These are phyloP conservation scores for Phytophthora litchii DNA, from an alignment of 352 stramenopile genomes.

Conservation along the genomic window DNA sequence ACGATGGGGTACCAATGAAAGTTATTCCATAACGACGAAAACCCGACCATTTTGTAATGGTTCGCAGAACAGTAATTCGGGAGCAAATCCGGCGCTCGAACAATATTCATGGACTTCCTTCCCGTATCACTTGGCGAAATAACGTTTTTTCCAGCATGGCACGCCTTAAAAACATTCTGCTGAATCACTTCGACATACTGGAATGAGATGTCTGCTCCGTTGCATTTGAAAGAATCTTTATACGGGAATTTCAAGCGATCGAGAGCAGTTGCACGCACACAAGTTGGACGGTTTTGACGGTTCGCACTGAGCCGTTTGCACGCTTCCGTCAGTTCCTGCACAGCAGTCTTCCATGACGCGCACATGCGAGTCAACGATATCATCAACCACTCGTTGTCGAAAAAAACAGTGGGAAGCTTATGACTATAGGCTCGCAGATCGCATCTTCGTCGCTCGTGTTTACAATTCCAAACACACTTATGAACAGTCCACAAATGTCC, in stretches of 20 bases:
- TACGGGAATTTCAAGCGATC: slow-evolving; percentile 28
- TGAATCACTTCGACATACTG: slow-evolving; percentile 25
- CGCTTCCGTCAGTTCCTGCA: slow-evolving; percentile 23
- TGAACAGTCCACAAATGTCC: slow-evolving; percentile 27
- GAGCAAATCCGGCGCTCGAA: too few relatives aligned
- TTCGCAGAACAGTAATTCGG: slow-evolving; percentile 15
- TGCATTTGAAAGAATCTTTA: slow-evolving; percentile 27
- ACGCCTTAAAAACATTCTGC: too few relatives aligned
- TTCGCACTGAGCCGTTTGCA: slow-evolving; percentile 10
- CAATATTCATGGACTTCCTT: too few relatives aligned
- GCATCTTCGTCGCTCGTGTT: slow-evolving; percentile 25
- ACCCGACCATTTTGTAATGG: slow-evolving; percentile 25
- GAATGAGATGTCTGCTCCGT: slow-evolving; percentile 14
- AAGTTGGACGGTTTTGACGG: too few relatives aligned
- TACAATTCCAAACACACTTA: slow-evolving; percentile 36
- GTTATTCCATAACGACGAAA: slow-evolving; percentile 37
- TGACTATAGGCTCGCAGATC: slow-evolving; percentile 30
- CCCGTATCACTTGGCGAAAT: too few relatives aligned
- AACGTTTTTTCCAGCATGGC: too few relatives aligned
- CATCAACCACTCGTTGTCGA: slow-evolving; percentile 27
- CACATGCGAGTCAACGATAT: slow-evolving; percentile 19
- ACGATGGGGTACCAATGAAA: slow-evolving; percentile 6
- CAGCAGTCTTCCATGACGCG: slow-evolving; percentile 26
- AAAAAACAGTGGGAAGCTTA: slow-evolving; percentile 32
- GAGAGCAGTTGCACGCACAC: too few relatives aligned